Conservation (phyloP, 108 stramenopile genomes). For the Nitzschia inconspicua region DNA sequence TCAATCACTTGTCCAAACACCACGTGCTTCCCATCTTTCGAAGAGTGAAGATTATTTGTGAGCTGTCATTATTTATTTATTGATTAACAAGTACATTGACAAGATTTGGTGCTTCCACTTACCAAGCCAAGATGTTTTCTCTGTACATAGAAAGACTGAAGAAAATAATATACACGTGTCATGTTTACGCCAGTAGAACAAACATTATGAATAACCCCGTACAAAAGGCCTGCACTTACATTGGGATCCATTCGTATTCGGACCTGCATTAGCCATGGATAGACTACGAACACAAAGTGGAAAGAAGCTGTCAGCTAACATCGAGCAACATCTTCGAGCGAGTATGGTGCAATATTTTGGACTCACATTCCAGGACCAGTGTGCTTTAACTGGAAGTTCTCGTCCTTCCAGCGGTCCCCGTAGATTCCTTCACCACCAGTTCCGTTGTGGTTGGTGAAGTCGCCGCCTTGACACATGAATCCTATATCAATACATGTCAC, state of each 20-base stretch:
- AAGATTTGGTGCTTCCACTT: too few relatives aligned
- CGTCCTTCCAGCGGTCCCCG: conserved; percentile 91
- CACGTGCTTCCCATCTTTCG: conserved; percentile 79
- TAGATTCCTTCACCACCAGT: conserved; percentile 85
- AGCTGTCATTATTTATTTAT: too few relatives aligned
- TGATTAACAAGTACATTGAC: too few relatives aligned
- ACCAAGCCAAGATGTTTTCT: conserved; percentile 89
- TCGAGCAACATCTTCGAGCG: neutral
- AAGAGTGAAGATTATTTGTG: too few relatives aligned
- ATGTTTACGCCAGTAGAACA: conserved; percentile 42
- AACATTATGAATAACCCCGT: neutral
- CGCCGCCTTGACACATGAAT: conserved; percentile 86
- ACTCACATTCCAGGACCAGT: conserved; percentile 37
- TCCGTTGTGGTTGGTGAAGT: conserved; percentile 84
- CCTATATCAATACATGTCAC: conserved; percentile 32
- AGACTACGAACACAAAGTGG: conserved; percentile 50
- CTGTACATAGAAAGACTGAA: conserved; percentile 93
- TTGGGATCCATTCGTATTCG: conserved; percentile 90
- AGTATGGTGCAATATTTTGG: too few relatives aligned
- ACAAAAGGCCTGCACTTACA: conserved; percentile 18
- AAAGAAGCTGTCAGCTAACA: conserved; percentile 40
- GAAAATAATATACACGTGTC: too few relatives aligned
- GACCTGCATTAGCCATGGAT: conserved; percentile 94
- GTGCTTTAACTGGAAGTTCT: conserved; percentile 92
- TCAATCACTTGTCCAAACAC: conserved; percentile 89